A percentile compares a stretch with the other conserved stretches of the same genome.
phyloP scores from a whole-genome alignment of 768 basidiomycete genomes.

The Solioccasus polychromus region DNA sequence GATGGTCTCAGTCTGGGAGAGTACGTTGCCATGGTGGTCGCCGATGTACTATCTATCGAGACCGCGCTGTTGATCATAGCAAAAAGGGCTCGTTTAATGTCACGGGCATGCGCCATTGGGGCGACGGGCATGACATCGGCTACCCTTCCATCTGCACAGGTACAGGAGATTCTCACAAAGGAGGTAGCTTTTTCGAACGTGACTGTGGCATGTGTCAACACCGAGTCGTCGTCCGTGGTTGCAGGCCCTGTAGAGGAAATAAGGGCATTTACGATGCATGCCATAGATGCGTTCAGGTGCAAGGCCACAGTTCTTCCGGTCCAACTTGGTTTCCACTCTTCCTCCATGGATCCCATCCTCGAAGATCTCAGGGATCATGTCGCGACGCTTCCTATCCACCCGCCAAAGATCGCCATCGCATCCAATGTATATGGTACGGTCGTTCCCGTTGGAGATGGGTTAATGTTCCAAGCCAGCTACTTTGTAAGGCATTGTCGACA shows the following conservation, averaged over 20 bases:
- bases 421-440: slow-evolving; percentile 59
- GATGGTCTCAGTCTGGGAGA: slow-evolving; percentile 60
- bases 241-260: slow-evolving; percentile 52
- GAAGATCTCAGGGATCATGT: slow-evolving; percentile 46
- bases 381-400: slow-evolving; percentile 32
- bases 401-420: slow-evolving; percentile 58
- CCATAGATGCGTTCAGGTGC: slow-evolving; percentile 36
- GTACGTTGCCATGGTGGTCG: slow-evolving; percentile 67
- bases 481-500: slow-evolving; percentile 56
- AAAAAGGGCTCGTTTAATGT: slow-evolving; percentile 55
- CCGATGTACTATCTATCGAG: slow-evolving; percentile 53
- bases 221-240: slow-evolving; percentile 53
- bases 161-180: slow-evolving; percentile 36
- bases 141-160: slow-evolving; percentile 33
- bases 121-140: slow-evolving; percentile 64
- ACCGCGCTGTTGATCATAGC: slow-evolving; percentile 59
- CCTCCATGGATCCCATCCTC: slow-evolving; percentile 58
- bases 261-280: slow-evolving; percentile 36
- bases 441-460: slow-evolving; percentile 48
- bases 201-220: slow-evolving; percentile 62
- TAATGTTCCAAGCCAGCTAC: slow-evolving; percentile 49
- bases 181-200: slow-evolving; percentile 36
- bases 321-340: slow-evolving; percentile 65
- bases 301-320: slow-evolving; percentile 47
- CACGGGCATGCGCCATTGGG: slow-evolving; percentile 40